Evolutionary conservation across 257 asterid genomes (phyloP).

Genomic region (Solanum pinnatisectum): DNA sequence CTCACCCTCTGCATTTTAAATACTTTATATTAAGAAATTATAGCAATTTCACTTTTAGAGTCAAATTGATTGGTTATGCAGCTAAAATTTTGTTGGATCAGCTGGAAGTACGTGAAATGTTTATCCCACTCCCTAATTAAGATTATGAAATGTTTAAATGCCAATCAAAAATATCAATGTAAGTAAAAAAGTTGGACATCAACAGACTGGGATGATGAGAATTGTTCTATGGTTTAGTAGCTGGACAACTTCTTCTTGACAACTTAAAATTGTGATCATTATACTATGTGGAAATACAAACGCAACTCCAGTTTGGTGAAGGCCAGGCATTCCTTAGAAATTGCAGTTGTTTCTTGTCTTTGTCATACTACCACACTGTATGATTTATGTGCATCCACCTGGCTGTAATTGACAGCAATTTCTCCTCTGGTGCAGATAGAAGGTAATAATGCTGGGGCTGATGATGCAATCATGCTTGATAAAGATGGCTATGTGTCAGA

Average conservation of each 20-base stretch:
- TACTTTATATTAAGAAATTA: not conserved
- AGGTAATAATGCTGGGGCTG: constrained; percentile 81
- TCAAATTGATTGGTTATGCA: not conserved
- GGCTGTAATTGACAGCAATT: not conserved
- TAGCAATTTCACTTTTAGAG: not conserved
- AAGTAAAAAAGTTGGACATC: not conserved
- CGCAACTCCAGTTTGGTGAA: not conserved
- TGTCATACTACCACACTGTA: not conserved
- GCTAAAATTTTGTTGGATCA: not conserved
- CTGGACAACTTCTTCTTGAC: not conserved
- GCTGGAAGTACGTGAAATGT: not conserved
- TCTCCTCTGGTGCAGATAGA: constrained; percentile 50
- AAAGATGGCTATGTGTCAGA: constrained; percentile 90
- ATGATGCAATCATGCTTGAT: constrained; percentile 93
- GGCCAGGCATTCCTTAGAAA: not conserved
- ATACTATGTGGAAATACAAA: not conserved
- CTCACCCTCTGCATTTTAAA: not conserved
- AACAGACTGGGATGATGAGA: not conserved
- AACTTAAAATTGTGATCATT: not conserved
- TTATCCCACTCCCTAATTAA: not conserved
- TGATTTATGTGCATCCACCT: not conserved
- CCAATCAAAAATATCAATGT: not conserved
- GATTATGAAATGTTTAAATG: not conserved
- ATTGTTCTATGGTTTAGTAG: not conserved
- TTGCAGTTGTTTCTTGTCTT: not conserved